phyloP scores from a whole-genome alignment of 108 stramenopile species.

The Fragilariopsis cylindrus region DNA sequence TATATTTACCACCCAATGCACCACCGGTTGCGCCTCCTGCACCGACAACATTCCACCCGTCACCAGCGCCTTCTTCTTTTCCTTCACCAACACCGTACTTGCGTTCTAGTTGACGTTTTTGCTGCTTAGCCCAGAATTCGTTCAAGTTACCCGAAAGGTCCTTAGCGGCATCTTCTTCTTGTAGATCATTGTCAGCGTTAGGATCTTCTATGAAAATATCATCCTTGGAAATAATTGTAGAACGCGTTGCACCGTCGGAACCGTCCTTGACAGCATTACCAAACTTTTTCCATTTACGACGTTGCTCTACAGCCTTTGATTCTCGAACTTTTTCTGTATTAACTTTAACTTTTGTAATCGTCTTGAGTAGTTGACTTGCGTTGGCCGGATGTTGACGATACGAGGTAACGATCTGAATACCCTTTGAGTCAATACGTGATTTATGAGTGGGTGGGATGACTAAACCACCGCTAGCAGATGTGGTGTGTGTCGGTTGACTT shows the following conservation, averaged over 20 bases:
- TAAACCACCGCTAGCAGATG: constrained; percentile 27
- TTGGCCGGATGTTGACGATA: constrained; percentile 77
- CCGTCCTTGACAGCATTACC: constrained; percentile 73
- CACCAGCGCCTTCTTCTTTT: constrained; percentile 44
- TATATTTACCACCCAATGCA: constrained; percentile 68
- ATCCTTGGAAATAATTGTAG: constrained; percentile 80
- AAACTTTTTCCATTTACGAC: constrained; percentile 86
- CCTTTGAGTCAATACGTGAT: constrained; percentile 77
- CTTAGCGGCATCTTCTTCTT: constrained; percentile 81
- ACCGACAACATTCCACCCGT: constrained; percentile 81
- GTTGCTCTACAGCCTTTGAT: constrained; percentile 61
- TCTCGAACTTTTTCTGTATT: constrained; percentile 54
- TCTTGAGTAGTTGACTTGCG: constrained; percentile 69
- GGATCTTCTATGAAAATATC: constrained; percentile 87
- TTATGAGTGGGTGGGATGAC: constrained; percentile 84
- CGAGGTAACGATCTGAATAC: constrained; percentile 84
- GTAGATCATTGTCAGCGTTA: constrained; percentile 82
- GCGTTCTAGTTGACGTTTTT: constrained; percentile 78
- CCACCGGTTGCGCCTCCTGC: constrained; percentile 44
- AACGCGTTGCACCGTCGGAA: constrained; percentile 54
- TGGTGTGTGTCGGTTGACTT: not conserved
- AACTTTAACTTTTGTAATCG: constrained; percentile 72
- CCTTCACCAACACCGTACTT: constrained; percentile 85
- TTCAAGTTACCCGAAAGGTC: constrained; percentile 83
- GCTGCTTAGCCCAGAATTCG: constrained; percentile 91